Conservation (phyloP, 1,284 basidiomycete genomes). For the Ceratobasidium sp. region DNA sequence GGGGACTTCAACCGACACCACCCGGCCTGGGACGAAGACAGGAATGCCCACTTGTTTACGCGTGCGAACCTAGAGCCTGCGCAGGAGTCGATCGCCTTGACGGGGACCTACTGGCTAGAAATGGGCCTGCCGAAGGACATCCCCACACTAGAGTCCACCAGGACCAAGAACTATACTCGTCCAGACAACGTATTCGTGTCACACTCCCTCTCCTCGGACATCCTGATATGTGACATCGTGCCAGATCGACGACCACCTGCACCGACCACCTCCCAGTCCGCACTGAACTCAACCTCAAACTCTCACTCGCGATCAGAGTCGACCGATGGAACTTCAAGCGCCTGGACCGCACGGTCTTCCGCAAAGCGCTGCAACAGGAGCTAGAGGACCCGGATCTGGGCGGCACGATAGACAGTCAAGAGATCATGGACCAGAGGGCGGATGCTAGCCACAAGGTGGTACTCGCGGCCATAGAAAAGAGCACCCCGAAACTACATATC, state of each 20-base stretch:
- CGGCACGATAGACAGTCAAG: too few species aligned
- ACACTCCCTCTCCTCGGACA: conserved; percentile 36
- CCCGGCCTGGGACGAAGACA: conserved; percentile 48
- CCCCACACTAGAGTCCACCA: conserved; percentile 49
- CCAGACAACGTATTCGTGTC: conserved; percentile 53
- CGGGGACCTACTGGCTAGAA: conserved; percentile 46
- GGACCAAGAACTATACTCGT: conserved; percentile 50
- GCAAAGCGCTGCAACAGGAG: neutral
- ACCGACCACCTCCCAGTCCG: neutral
- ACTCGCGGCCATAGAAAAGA: too few species aligned
- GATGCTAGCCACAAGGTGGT: too few species aligned
- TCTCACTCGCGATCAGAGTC: neutral
- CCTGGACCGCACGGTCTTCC: neutral
- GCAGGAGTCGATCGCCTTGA: conserved; percentile 47
- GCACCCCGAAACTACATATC: too few species aligned
- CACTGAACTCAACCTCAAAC: neutral
- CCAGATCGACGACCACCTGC: conserved; percentile 44
- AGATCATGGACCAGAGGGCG: too few species aligned
- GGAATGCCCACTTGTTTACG: conserved; percentile 55
- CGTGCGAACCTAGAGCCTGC: conserved; percentile 43
- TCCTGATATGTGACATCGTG: conserved; percentile 46
- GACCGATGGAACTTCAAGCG: neutral
- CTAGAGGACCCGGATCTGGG: neutral
- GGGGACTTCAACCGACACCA: conserved; percentile 63
- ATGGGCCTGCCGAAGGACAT: conserved; percentile 50